Base-by-base conservation (phyloP, 1,139 yeast genomes). In the Hyphopichia khmerensis region DNA sequence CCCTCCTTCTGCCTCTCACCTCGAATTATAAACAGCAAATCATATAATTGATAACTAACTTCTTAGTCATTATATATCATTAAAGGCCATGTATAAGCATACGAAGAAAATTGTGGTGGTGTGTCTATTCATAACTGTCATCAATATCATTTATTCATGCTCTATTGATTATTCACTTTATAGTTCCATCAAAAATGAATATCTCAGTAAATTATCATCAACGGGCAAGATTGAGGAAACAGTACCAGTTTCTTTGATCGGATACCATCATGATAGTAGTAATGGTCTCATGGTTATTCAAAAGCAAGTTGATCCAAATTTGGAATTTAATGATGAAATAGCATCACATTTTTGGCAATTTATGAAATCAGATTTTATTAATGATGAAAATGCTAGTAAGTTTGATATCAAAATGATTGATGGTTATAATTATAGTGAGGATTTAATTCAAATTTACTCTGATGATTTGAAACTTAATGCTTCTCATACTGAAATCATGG, bases 341-440 rank as follows among this genome's bases (percentile, higher is more conserved):
- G 35, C 48, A 15, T 43, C 42, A 27, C 56, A 51, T 32, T 49
- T 48, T 27, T 53, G 56, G 57, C 42, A 41, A 23, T 40, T 48
- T 24, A 36, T 45, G 24, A 33, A 43, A 24, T 42, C 50, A 7
- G 51, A 57, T 38, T 46, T 47, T 38, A 39, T 39, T 15, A 37
- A 33, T 17, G 35, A 45, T n/a, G 33, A 45, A 14, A 40, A 43
- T 41, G 50, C 50, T 32, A 43, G 49, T 14, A 50, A 48, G 16
- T 46, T 50, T 30, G 49, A 49, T 32, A 35, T 48, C 34, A 39
- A 43, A 35, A 29, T 47, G 15, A 48, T 60, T 30, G 51, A 57
- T 29, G 62, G 61, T 2, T 59, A 59, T 41, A 55, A 60, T 40
- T 60, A 62, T 44, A 40, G 49, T 5, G 43, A 39, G 15, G 15